These are phyloP conservation scores for Isatis lusitanica DNA, from an alignment of 441 rosid species.

Conservation along the genomic window DNA sequence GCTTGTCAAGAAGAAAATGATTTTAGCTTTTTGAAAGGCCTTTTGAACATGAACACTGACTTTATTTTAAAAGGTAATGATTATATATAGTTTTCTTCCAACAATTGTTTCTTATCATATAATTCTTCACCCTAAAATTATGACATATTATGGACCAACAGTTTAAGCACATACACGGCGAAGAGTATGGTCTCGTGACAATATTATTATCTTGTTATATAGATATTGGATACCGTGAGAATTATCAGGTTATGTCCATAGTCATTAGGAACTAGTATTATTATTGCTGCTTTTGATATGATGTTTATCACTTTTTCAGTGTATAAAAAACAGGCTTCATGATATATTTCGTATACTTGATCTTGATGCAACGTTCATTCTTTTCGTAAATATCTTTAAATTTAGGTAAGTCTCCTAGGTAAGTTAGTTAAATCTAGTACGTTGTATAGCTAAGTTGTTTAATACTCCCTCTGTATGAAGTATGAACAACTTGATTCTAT, in stretches of 20 bases:
- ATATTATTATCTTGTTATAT: slow-evolving; percentile 16
- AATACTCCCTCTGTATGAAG: too few species aligned
- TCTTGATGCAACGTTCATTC: slow-evolving; percentile 7
- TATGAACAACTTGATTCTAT: too few species aligned
- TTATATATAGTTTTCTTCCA: slow-evolving; percentile 32
- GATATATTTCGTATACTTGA: slow-evolving; percentile 7
- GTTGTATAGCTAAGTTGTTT: background rate
- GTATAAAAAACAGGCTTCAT: slow-evolving; percentile 22
- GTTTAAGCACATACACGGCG: slow-evolving; percentile 22
- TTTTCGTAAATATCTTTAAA: background rate
- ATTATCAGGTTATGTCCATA: slow-evolving; percentile 34
- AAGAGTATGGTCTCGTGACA: slow-evolving; percentile 33
- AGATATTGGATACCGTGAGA: slow-evolving; percentile 33
- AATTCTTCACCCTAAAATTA: slow-evolving; percentile 19
- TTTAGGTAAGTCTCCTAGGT: slow-evolving; percentile 5
- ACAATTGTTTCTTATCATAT: slow-evolving; percentile 21
- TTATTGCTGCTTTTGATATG: slow-evolving; percentile 32
- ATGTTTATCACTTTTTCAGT: slow-evolving; percentile 34
- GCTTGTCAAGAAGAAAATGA: slow-evolving; percentile 37
- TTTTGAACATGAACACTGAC: slow-evolving; percentile 33
- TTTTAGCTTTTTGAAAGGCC: slow-evolving; percentile 32
- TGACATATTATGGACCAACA: slow-evolving; percentile 27
- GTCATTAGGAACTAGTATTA: slow-evolving; percentile 28
- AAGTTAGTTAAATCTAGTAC: slow-evolving; percentile 18
- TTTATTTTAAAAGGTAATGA: slow-evolving; percentile 32